Evolutionary conservation across 179 eudicot genomes (phyloP), one percentile per base, ranked within the genome.

Genomic region (Sideroxylon spinosum): DNA sequence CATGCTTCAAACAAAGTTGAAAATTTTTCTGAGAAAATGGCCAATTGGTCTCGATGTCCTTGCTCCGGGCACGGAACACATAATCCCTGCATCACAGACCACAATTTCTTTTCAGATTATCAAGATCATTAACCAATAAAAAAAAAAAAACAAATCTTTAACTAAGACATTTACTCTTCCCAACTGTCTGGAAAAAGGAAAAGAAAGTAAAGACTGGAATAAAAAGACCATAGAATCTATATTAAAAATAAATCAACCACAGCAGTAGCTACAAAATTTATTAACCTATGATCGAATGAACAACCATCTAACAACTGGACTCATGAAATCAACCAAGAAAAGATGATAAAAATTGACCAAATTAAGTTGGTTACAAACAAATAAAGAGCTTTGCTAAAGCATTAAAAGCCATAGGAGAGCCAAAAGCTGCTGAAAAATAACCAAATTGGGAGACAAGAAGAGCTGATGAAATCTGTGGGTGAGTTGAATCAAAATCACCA

Each of bases 1-100:
- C 95, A 86, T 84, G 88, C 73, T 88, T 86, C 80, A 86, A 72
- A 85, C 97, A 93, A 80, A 89, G 90, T 76, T 90, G 91, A 88
- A 95, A 81, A 81, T 78, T 89, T 78, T 87, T 81, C 82, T 81
- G 79, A 25, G 97, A 93, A 76, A 95, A 95, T 78, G 98, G 98
- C 97, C 98, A 95, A 73, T 86, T 89, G 49, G 72, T 76, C 83
- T 85, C 78, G 79, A 95, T 89, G 82, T 93, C 95, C 80, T 87
- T 90, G 79, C 83, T 88, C 84, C 98, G 87, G 61, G 89, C 72
- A 71, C 88, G 78, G 79, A 85, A 89, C 78, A 90, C 98, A 84
- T 86, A 93, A 82, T 86, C 92, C 82, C 97, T 95, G 93, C 79
- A 86, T 32, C 74, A 76, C 44, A 37, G 71, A 77, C 44, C 67